Percentiles rank a stretch among this genome's conserved stretches.
phyloP scores from a whole-genome alignment of 2,329 filamentous ascomycete species.

The Penicillium sp. region DNA sequence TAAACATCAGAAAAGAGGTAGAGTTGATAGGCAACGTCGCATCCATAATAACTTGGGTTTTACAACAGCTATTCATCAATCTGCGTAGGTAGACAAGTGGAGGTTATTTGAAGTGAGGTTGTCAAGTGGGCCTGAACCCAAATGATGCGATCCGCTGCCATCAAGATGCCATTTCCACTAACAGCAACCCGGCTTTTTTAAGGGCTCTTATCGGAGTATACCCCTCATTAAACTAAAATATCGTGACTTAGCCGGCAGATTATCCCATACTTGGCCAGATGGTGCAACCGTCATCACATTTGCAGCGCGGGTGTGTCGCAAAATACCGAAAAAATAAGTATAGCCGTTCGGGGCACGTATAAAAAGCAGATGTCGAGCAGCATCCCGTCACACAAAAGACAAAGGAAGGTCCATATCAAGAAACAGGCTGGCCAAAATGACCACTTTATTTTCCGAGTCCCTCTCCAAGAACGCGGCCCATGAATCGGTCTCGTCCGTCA shows the following conservation, averaged over 20 bases:
- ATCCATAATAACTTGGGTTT: not conserved
- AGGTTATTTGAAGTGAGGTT: not conserved
- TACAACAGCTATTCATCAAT: not conserved
- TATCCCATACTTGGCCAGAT: constrained; percentile 8
- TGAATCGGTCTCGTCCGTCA: not conserved
- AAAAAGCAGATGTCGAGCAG: not conserved
- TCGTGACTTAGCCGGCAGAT: not conserved
- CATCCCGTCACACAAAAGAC: not conserved
- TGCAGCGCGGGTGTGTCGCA: not conserved
- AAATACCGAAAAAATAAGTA: not conserved
- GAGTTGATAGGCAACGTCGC: not conserved
- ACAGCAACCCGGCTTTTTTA: not conserved
- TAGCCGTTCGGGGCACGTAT: not conserved
- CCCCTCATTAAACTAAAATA: not conserved
- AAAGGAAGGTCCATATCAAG: not conserved
- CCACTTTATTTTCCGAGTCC: not conserved
- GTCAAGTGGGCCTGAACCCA: not conserved
- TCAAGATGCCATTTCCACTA: constrained; percentile 7
- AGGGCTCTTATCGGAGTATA: not conserved
- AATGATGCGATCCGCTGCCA: constrained; percentile 7
- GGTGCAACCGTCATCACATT: constrained; percentile 4
- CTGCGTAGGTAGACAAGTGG: not conserved
- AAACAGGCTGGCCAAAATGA: not conserved
- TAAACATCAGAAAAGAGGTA: not conserved
- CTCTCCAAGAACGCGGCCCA: constrained; percentile 2